Evolutionary conservation across 2,329 filamentous ascomycete genomes (phyloP).

Genomic region (Pseudocercospora vitis): DNA sequence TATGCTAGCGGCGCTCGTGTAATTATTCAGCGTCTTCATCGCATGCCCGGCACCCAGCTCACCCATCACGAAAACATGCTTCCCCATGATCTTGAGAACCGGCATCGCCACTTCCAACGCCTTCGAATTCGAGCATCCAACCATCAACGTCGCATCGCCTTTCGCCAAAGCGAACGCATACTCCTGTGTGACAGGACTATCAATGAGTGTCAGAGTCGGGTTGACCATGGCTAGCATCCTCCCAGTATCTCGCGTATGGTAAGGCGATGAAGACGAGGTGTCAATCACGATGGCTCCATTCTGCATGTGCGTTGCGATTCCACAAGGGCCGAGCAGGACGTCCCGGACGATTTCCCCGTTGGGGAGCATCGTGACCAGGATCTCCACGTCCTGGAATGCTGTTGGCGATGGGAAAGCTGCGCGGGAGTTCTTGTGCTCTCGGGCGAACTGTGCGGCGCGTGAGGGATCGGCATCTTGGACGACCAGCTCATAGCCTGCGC

Average conservation of each 20-base stretch:
- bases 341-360: constrained; percentile 35
- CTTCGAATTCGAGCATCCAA: constrained; percentile 31
- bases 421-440: constrained; percentile 22
- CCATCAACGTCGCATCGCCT: constrained; percentile 38
- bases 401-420: constrained; percentile 12
- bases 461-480: constrained; percentile 32
- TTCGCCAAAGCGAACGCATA: constrained; percentile 35
- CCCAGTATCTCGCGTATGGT: constrained; percentile 34
- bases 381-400: constrained; percentile 31
- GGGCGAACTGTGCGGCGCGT: constrained; percentile 18
- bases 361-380: constrained; percentile 37
- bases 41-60: constrained; percentile 35
- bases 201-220: constrained; percentile 33
- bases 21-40: constrained; percentile 40
- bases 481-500: constrained; percentile 30
- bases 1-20: constrained; percentile 34
- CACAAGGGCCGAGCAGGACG: constrained; percentile 26
- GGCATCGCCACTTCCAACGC: constrained; percentile 35
- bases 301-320: constrained; percentile 30
- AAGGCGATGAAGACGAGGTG: constrained; percentile 37
- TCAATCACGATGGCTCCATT: constrained; percentile 33
- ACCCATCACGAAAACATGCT: constrained; percentile 38
- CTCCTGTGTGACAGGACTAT: constrained; percentile 38
- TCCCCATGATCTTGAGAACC: constrained; percentile 35
- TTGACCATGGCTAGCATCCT: constrained; percentile 29